A percentile compares a stretch with the other conserved stretches of the same genome.
Conservation (phyloP, 768 basidiomycete genomes). For the Agrocybe pediades region DNA sequence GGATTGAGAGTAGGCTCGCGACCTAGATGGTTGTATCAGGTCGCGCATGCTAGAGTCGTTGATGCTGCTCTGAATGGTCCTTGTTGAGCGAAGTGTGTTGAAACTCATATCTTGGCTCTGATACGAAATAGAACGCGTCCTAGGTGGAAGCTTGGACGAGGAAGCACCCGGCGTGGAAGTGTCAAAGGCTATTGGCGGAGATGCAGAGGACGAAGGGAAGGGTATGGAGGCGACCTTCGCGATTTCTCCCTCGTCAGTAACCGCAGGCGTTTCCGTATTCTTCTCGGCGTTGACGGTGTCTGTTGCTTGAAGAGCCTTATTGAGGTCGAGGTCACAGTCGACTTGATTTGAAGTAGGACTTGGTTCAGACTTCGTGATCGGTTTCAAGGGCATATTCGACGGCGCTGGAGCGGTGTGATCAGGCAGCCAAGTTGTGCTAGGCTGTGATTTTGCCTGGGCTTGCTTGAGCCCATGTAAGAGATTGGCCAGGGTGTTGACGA, state of each 20-base stretch:
- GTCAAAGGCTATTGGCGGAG: neutral
- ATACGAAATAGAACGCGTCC: neutral
- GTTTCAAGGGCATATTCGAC: neutral
- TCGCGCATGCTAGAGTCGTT: neutral
- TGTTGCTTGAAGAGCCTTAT: too few relatives aligned
- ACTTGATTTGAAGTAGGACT: neutral
- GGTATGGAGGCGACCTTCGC: neutral
- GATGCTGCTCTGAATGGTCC: neutral
- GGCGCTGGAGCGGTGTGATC: neutral
- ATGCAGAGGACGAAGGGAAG: neutral
- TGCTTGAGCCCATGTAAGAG: conserved; percentile 16
- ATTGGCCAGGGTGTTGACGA: conserved; percentile 17
- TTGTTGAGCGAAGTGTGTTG: neutral
- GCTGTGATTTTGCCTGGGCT: neutral
- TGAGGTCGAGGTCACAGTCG: neutral
- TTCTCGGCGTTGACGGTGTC: too few relatives aligned
- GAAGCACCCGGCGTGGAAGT: neutral
- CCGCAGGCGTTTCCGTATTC: neutral
- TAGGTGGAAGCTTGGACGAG: neutral
- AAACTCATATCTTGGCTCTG: neutral
- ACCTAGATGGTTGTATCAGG: neutral
- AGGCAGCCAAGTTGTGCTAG: neutral
- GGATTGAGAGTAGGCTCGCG: neutral
- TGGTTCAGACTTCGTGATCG: neutral
- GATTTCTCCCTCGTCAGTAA: too few relatives aligned